Base-by-base conservation (phyloP, 2,329 filamentous ascomycete genomes). In the Didymella pomorum region DNA sequence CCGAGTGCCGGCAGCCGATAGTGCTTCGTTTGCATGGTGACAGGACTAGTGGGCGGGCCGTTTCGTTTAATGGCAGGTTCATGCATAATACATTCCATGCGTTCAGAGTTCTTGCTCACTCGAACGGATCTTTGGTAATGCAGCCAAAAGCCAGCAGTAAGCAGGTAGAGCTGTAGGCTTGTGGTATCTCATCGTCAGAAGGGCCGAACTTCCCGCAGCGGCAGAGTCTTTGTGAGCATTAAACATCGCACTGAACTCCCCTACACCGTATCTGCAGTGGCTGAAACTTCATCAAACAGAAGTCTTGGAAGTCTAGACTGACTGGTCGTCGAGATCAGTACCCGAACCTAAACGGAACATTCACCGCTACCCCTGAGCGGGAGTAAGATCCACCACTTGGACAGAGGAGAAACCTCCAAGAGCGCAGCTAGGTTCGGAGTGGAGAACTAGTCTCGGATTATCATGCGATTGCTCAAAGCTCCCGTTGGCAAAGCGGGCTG, bases 1-100 rank as follows among this genome's bases (percentile, higher is more conserved):
- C 42, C 4, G 8, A 23, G 31, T 51, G 42, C 47, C 54, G 42
- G 18, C 20, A 47, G 14, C 39, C 47, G 44, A 31, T 51, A 42
- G 53, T 37, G 14, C 20, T 7, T 42, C 42, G 16, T 46, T 46
- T 41, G 42, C 25, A 42, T 39, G 9, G 35, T 20, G 35, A 20
- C 35, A 39, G n/a, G 18, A 9, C 35, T 39, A 39, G n/a, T 20
- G 26, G 12, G 9, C 33, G 42, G 42, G 23, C 18, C 52, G 33
- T 46, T 46, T 53, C 18, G 25, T 47, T 53, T 35, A 16, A 53
- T 20, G 35, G 35, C 18, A 20, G n/a, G 35, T 39, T 20, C 3
- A 18, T 20, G 35, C 35, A 39, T 39, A 39, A 39, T 5, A 39
- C 35, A 39, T 18, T 20, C 35, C 35, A 39, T 20, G 9, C 3